Evolutionary conservation across 148 eudicot genomes (phyloP), one percentile per base, ranked within the genome.

Genomic region (Euryodendron excelsum): DNA sequence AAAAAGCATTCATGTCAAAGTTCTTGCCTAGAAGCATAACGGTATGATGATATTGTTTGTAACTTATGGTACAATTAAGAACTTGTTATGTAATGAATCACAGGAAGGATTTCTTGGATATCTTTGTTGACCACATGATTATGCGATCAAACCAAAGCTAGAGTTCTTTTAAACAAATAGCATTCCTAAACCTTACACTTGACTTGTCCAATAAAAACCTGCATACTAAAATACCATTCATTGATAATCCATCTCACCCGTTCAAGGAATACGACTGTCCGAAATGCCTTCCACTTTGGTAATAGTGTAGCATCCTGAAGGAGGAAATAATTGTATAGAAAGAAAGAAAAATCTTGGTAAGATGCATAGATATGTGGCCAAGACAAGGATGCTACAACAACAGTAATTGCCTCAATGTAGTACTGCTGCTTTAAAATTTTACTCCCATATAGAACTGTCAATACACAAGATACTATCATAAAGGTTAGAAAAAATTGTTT

Each of bases 231-330:
- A 56, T 1, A 50, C 33, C 10, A 39, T 80, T 56, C 21, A 52
- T 17, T 50, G 34, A 59, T 31, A 59, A 28, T 62, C 3, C 18
- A 60, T 75, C 90, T 83, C 78, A 94, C 96, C 91, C 80, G 80
- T 80, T 87, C 95, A 65, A 89, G 95, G 77, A 89, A 94, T 85
- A 92, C 91, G 78, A 94, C 79, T 47, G 93, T 88, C 77, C 86
- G 95, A 64, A 92, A 89, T 71, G 93, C 98, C 84, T 90, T 94
- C 98, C 98, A 94, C 33, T 89, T 88, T 12, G 97, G 92, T 67
- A 75, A 69, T 55, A 94, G 76, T 66, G 53, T 82, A 64, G 95
- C 94, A 77, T 84, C 95, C 97, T 94, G 82, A 73, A 80, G 74
- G 60, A 79, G 59, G 55, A 80, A 74, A 74, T 20, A 52, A 10